phyloP scores from a whole-genome alignment of 179 eudicot species.

The Vitellaria paradoxa region DNA sequence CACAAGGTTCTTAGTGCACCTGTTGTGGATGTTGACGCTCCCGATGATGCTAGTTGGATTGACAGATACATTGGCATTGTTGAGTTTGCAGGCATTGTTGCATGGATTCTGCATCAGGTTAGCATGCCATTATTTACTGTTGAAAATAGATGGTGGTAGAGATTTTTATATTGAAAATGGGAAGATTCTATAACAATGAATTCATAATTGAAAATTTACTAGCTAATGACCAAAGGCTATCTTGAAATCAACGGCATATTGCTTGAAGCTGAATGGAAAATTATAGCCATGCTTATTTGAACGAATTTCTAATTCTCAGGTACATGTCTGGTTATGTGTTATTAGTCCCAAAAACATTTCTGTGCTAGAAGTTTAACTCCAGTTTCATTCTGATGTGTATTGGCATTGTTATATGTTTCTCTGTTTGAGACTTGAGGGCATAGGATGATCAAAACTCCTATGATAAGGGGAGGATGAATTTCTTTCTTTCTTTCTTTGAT shows the following conservation, averaged over 20 bases:
- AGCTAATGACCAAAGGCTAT: not conserved
- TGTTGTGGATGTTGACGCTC: conserved; percentile 77
- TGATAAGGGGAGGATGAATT: not conserved
- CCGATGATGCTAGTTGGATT: conserved; percentile 84
- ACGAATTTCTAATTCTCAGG: not conserved
- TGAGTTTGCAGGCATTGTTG: conserved; percentile 95
- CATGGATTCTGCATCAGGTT: conserved; percentile 97
- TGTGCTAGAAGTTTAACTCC: not conserved
- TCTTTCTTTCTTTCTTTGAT: too few relatives aligned
- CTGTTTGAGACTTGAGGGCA: not conserved
- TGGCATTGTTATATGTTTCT: not conserved
- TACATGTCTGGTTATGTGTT: not conserved
- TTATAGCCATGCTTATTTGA: not conserved
- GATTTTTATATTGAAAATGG: not conserved
- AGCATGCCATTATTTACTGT: conserved; percentile 3
- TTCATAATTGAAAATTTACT: not conserved
- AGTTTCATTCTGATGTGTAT: not conserved
- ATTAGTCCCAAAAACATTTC: not conserved
- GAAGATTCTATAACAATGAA: not conserved
- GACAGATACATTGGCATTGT: conserved; percentile 89
- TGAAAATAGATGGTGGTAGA: not conserved
- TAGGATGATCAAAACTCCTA: conserved; percentile 1
- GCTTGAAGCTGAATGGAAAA: conserved; percentile 1
- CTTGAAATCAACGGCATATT: conserved; percentile 4
- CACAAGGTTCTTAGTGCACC: conserved; percentile 88